phyloP scores from a whole-genome alignment of 139 green algal genomes.

The Ettlia oleoabundans region DNA sequence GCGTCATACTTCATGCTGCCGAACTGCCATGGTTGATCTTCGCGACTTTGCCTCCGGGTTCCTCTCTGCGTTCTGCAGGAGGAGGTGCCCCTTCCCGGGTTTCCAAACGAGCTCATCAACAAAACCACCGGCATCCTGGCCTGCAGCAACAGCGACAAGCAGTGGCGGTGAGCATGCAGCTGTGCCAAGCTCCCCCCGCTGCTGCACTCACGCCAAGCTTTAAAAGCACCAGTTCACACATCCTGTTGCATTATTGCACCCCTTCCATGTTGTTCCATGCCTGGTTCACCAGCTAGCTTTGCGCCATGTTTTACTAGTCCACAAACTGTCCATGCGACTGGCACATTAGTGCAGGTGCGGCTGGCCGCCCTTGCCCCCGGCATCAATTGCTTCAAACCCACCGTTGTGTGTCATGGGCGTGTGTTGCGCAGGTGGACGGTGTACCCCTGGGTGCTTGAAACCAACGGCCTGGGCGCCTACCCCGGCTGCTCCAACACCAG shows the following conservation, averaged over 20 bases:
- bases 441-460: constrained; percentile 38
- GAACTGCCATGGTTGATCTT: no score
- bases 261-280: no score
- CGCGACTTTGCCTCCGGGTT: no score
- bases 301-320: no score
- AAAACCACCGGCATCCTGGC: constrained; percentile 12
- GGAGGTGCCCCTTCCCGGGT: not conserved
- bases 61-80: not conserved
- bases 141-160: constrained; percentile 11
- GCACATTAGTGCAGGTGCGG: no score
- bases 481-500: constrained; percentile 21
- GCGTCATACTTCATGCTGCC: no score
- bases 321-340: no score
- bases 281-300: no score
- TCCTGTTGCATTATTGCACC: no score
- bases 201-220: not conserved
- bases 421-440: constrained; percentile 22
- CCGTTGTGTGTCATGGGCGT: not conserved
- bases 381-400: no score
- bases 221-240: no score
- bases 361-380: no score
- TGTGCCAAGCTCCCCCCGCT: not conserved
- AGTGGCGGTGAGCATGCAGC: constrained; percentile 15
- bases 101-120: not conserved
- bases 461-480: constrained; percentile 16